Conservation (phyloP, 179 eudicot species). For the Amaranthus tricolor region DNA sequence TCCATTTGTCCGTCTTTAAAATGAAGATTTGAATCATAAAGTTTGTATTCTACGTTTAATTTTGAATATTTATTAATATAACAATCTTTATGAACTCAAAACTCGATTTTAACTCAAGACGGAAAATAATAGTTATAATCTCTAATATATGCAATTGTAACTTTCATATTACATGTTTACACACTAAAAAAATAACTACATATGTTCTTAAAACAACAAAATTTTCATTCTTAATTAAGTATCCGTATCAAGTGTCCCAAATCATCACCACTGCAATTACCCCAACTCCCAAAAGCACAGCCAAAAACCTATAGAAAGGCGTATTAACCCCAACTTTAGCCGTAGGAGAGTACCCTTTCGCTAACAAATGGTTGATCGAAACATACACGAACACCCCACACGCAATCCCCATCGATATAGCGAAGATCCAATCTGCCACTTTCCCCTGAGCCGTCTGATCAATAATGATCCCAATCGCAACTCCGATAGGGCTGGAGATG, state of each 20-base stretch:
- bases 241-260: constrained; percentile 65
- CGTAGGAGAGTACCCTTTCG: constrained; percentile 54
- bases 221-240: background rate
- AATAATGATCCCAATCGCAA: constrained; percentile 72
- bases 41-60: too few species aligned
- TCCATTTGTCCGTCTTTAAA: too few species aligned
- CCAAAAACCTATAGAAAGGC: constrained; percentile 52
- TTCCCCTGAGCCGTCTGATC: constrained; percentile 64
- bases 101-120: too few species aligned
- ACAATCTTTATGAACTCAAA: too few species aligned
- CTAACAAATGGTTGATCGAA: constrained; percentile 68
- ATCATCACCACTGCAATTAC: constrained; percentile 90
- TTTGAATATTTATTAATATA: too few species aligned
- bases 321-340: constrained; percentile 36
- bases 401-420: constrained; percentile 77
- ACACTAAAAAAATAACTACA: background rate
- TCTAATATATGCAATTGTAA: background rate
- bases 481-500: constrained; percentile 79
- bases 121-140: too few species aligned
- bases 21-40: too few species aligned
- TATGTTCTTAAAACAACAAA: background rate
- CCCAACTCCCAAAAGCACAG: constrained; percentile 63
- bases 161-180: background rate
- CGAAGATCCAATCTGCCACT: constrained; percentile 80
- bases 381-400: constrained; percentile 84